A percentile compares a stretch with the other conserved stretches of the same genome.
phyloP scores from a whole-genome alignment of 148 eudicot genomes.

The Polygonum aviculare region DNA sequence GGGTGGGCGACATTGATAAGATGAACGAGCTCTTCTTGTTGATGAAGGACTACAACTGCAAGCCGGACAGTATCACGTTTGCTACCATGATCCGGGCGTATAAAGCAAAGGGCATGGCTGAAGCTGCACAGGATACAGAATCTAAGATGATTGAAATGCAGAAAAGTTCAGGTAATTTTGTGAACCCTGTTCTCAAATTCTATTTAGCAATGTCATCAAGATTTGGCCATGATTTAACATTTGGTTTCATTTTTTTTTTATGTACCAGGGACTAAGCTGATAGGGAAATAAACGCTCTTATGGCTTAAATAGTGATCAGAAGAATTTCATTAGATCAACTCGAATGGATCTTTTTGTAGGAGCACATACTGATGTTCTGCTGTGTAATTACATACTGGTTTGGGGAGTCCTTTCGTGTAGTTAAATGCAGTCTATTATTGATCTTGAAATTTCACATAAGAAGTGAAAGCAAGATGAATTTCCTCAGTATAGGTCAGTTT shows the following conservation, averaged over 20 bases:
- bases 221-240: neutral
- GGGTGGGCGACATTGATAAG: conserved; percentile 48
- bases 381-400: no score
- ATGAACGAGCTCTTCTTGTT: conserved; percentile 42
- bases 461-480: neutral
- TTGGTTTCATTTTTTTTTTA: neutral
- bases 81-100: conserved; percentile 70
- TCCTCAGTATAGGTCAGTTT: neutral
- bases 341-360: no score
- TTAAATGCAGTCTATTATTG: no score
- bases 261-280: neutral
- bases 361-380: no score
- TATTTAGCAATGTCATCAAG: neutral
- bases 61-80: conserved; percentile 66
- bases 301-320: neutral
- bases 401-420: no score
- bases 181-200: neutral
- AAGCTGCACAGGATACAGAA: conserved; percentile 51
- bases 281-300: neutral
- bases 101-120: conserved; percentile 60
- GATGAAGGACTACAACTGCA: conserved; percentile 53
- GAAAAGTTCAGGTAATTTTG: conserved; percentile 28
- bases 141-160: conserved; percentile 28
- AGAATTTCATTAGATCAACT: no score
- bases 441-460: no score